These are phyloP conservation scores for Thraustochytrium striatum DNA, from an alignment of 352 stramenopile genomes.

Conservation along the genomic window DNA sequence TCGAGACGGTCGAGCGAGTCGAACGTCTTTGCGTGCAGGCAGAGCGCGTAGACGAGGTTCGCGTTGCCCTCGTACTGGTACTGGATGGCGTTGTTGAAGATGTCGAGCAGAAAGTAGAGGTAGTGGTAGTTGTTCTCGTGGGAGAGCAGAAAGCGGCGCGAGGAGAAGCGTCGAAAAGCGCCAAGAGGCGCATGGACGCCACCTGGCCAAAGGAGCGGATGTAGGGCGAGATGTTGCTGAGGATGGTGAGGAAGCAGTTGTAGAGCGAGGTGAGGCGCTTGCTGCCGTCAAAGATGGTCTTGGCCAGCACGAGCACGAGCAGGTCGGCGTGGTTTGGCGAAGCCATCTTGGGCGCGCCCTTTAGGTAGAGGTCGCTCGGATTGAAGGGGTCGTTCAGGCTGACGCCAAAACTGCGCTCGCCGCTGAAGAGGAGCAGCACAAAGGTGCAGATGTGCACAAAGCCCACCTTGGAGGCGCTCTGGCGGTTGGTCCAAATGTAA, in stretches of 20 bases:
- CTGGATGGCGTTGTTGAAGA: constrained; percentile 99
- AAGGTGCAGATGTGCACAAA: constrained; percentile 99
- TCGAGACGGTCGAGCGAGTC: background rate
- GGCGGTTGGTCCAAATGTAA: constrained; percentile 47
- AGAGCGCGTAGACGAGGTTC: constrained; percentile 95
- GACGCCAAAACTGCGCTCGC: constrained; percentile 93
- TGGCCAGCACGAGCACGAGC: constrained; percentile 93
- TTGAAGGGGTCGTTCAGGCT: constrained; percentile 91
- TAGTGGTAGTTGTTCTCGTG: constrained; percentile 90
- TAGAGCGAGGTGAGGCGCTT: constrained; percentile 93
- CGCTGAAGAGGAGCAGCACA: constrained; percentile 90
- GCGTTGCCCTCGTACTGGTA: constrained; percentile 96
- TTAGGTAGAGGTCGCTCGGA: constrained; percentile 63
- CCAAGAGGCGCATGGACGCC: constrained; percentile 87
- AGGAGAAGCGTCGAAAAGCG: constrained; percentile 95
- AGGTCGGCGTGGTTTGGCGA: constrained; percentile 92
- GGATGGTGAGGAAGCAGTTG: constrained; percentile 97
- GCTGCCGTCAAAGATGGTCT: constrained; percentile 94
- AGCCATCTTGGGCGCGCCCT: constrained; percentile 86
- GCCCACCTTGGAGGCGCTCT: constrained; percentile 60
- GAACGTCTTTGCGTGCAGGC: constrained; percentile 92
- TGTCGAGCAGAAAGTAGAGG: constrained; percentile 91
- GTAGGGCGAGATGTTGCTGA: constrained; percentile 97
- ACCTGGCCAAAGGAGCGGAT: constrained; percentile 91
- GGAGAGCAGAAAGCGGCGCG: constrained; percentile 85